phyloP scores from a whole-genome alignment of 2,329 filamentous ascomycete genomes.

The Diaporthe velutina region DNA sequence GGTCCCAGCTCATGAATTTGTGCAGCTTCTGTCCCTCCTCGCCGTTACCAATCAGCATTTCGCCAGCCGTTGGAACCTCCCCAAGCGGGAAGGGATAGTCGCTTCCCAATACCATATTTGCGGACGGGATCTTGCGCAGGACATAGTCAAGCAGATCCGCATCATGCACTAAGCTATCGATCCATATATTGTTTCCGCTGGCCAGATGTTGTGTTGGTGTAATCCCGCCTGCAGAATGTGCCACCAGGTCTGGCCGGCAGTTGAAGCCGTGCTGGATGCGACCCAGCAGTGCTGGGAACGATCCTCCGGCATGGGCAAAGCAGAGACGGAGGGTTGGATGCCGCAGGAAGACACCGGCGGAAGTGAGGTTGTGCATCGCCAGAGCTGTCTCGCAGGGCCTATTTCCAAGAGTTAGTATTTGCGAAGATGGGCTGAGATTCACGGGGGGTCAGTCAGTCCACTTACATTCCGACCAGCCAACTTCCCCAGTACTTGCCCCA shows the following conservation, averaged over 20 bases:
- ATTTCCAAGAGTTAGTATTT: not conserved
- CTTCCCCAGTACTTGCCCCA: slow-evolving; percentile 51
- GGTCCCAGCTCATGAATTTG: slow-evolving; percentile 48
- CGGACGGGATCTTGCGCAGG: slow-evolving; percentile 49
- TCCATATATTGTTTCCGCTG: slow-evolving; percentile 48
- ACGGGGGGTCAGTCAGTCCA: not conserved
- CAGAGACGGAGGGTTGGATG: slow-evolving; percentile 49
- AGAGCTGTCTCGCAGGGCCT: slow-evolving; percentile 51
- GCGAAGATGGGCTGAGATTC: too few relatives aligned
- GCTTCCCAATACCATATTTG: slow-evolving; percentile 50
- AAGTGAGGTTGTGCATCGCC: slow-evolving; percentile 49
- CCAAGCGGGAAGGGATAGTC: slow-evolving; percentile 53
- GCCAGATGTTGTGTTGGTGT: slow-evolving; percentile 48
- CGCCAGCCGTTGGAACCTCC: slow-evolving; percentile 50
- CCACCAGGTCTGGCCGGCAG: slow-evolving; percentile 52
- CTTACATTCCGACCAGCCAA: slow-evolving; percentile 52
- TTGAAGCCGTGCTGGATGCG: slow-evolving; percentile 52
- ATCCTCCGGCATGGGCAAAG: slow-evolving; percentile 52
- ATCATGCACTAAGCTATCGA: slow-evolving; percentile 52
- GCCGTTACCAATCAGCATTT: slow-evolving; percentile 48
- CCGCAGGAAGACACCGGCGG: slow-evolving; percentile 47
- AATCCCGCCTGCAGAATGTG: slow-evolving; percentile 46
- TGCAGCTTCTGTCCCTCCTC: slow-evolving; percentile 38
- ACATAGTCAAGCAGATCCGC: slow-evolving; percentile 51
- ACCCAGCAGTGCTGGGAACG: slow-evolving; percentile 51